These are phyloP conservation scores for Microstroma glucosiphilum DNA, from an alignment of 1,284 basidiomycete species.

Conservation along the genomic window DNA sequence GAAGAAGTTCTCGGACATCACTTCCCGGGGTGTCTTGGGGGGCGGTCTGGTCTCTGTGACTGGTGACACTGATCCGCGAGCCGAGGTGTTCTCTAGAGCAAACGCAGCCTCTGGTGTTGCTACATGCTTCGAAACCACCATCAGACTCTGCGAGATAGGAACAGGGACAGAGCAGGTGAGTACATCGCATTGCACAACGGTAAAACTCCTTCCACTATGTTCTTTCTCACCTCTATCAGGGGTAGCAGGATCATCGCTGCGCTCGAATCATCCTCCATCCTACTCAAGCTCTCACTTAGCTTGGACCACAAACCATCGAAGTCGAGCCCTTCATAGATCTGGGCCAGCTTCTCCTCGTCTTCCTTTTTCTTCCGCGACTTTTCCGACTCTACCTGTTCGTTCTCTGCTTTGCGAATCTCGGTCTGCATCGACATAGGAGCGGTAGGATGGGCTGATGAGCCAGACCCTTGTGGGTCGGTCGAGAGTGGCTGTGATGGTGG, in stretches of 20 bases:
- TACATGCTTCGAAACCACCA: slow-evolving; percentile 95
- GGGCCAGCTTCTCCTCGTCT: slow-evolving; percentile 39
- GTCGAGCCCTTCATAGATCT: slow-evolving; percentile 46
- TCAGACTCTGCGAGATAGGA: slow-evolving; percentile 56
- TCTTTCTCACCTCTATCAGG: slow-evolving; percentile 36
- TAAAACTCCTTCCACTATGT: not conserved
- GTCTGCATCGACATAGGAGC: not conserved
- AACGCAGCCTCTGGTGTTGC: slow-evolving; percentile 23
- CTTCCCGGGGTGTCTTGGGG: slow-evolving; percentile 29
- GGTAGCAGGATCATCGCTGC: slow-evolving; percentile 47
- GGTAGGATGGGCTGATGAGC: not conserved
- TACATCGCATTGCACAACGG: not conserved
- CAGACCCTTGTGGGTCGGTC: not conserved
- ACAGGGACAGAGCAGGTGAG: not conserved
- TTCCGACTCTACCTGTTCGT: slow-evolving; percentile 1
- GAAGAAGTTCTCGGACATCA: slow-evolving; percentile 75
- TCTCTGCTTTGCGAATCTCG: slow-evolving; percentile 4
- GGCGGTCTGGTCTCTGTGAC: slow-evolving; percentile 11
- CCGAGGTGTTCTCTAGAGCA: slow-evolving; percentile 17
- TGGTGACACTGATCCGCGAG: slow-evolving; percentile 22
- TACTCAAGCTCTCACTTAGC: slow-evolving; percentile 39
- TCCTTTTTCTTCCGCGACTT: slow-evolving; percentile 57
- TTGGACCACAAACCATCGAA: slow-evolving; percentile 43
- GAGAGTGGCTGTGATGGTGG: slow-evolving; percentile 1
- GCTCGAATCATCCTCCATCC: slow-evolving; percentile 41